These are phyloP conservation scores for Silene coronaria DNA, from an alignment of 179 eudicot genomes.

Conservation along the genomic window DNA sequence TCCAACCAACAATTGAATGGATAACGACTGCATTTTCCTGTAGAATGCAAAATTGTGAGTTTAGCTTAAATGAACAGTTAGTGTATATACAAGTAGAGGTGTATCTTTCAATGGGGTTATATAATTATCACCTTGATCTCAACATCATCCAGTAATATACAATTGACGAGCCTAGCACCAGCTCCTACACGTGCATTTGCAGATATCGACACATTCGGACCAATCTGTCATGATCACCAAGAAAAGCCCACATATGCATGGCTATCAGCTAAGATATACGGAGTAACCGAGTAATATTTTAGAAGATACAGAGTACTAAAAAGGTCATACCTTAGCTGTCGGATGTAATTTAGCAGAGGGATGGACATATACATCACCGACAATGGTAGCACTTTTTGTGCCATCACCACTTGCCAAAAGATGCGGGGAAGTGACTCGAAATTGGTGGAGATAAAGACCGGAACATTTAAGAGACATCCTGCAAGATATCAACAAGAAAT, in stretches of 20 bases:
- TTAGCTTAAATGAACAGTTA: not conserved
- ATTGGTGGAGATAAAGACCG: constrained; percentile 74
- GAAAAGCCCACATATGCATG: not conserved
- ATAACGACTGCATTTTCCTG: constrained; percentile 97
- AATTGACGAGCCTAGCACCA: constrained; percentile 81
- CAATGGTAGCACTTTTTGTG: constrained; percentile 48
- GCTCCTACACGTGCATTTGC: constrained; percentile 94
- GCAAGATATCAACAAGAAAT: constrained; percentile 18
- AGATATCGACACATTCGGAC: constrained; percentile 91
- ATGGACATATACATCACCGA: constrained; percentile 88
- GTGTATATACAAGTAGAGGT: not conserved
- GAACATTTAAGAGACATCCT: constrained; percentile 96
- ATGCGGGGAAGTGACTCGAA: constrained; percentile 54
- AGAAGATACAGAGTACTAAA: no score
- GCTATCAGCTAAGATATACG: no score
- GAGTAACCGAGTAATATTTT: no score
- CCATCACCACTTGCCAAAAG: constrained; percentile 88
- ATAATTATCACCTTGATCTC: constrained; percentile 60
- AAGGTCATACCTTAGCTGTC: constrained; percentile 67
- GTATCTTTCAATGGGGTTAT: not conserved
- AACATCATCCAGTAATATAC: constrained; percentile 84
- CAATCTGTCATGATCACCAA: constrained; percentile 51
- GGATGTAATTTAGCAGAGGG: constrained; percentile 95
- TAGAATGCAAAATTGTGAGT: constrained; percentile 9
- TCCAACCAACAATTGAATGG: constrained; percentile 93